Evolutionary conservation across 306 rosid genomes (phyloP).

Genomic region (Vigna angularis): DNA sequence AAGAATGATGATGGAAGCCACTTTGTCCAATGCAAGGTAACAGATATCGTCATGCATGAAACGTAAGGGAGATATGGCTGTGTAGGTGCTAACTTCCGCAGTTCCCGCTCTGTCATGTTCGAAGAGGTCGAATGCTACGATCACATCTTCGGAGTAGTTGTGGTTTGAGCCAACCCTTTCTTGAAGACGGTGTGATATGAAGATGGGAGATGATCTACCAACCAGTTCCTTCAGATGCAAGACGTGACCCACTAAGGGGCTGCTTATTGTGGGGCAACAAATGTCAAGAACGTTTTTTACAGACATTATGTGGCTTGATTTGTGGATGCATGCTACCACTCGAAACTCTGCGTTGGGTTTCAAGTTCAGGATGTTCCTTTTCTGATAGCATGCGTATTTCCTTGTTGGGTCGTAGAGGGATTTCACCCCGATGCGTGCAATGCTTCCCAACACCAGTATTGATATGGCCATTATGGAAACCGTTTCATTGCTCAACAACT

Average conservation of each 20-base stretch:
- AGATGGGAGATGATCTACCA: conserved; percentile 51
- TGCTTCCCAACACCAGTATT: conserved; percentile 35
- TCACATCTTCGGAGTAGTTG: conserved; percentile 43
- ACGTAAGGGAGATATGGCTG: conserved; percentile 50
- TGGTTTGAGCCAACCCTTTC: background rate
- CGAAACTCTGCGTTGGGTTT: background rate
- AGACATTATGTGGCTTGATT: conserved; percentile 34
- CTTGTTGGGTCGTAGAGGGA: conserved; percentile 54
- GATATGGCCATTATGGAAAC: background rate
- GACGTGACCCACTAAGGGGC: conserved; percentile 40
- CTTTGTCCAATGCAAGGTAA: conserved; percentile 51
- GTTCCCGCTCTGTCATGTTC: conserved; percentile 35
- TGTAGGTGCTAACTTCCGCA: conserved; percentile 34
- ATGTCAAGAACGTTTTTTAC: conserved; percentile 41
- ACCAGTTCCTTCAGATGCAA: conserved; percentile 52
- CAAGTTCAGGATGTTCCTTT: conserved; percentile 44
- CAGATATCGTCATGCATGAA: conserved; percentile 60
- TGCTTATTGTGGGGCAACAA: conserved; percentile 34
- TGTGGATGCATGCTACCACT: conserved; percentile 50
- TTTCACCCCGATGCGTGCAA: conserved; percentile 44
- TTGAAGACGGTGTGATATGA: conserved; percentile 51
- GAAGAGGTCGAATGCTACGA: conserved; percentile 45
- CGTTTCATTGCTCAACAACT: background rate
- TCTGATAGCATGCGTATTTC: conserved; percentile 46
- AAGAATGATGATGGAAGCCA: conserved; percentile 46